Conservation (phyloP, 2,329 filamentous ascomycete species). For the Alternaria hordeiaustralica region DNA sequence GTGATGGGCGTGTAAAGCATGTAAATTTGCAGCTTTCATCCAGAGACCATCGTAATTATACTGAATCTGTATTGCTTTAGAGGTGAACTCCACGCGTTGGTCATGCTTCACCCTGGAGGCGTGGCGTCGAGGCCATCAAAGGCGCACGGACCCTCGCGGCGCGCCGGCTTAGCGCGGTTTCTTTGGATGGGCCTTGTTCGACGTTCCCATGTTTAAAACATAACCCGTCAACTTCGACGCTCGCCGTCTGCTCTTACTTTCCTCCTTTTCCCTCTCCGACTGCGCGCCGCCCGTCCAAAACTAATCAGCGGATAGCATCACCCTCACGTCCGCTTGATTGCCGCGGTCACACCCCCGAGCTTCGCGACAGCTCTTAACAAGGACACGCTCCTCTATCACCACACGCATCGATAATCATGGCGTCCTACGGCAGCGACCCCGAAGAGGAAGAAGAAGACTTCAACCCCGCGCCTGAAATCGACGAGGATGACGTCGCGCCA, state of each 20-base stretch:
- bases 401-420: conserved; percentile 27
- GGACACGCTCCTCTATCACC: conserved; percentile 12
- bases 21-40: not conserved
- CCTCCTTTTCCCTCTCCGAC: not conserved
- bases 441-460: conserved; percentile 79
- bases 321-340: not conserved
- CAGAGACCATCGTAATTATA: too few species aligned
- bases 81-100: not conserved
- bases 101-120: not conserved
- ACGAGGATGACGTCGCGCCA: conserved; percentile 59
- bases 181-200: conserved; percentile 26
- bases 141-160: conserved; percentile 19
- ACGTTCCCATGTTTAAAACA: conserved; percentile 23
- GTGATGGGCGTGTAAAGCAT: not conserved
- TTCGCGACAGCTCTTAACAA: conserved; percentile 13
- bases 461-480: conserved; percentile 79
- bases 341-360: conserved; percentile 6
- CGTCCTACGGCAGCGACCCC: conserved; percentile 37
- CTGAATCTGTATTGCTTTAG: not conserved
- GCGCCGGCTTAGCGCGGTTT: conserved; percentile 26
- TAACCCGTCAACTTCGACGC: conserved; percentile 24
- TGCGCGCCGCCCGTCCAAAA: not conserved
- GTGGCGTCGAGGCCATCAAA: not conserved
- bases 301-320: not conserved
- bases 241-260: conserved; percentile 9